Evolutionary conservation across 2,329 filamentous ascomycete genomes (phyloP), one percentile per base, ranked within the genome.

Genomic region (Delphinella strobiligena): DNA sequence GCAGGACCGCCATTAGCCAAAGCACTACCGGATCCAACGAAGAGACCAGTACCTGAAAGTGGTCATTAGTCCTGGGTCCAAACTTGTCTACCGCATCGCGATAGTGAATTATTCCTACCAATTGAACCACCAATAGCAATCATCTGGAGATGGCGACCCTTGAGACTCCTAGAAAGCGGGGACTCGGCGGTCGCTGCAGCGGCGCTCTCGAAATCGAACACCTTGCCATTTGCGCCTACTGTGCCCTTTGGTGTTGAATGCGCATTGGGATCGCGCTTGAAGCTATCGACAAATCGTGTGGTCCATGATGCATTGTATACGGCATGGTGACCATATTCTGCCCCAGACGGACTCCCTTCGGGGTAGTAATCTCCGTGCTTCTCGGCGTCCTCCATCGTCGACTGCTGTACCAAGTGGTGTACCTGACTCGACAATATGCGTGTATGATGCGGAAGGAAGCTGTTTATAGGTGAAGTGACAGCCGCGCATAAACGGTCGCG

Each of bases 111-210:
- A 10, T 2, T 14, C 17, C 5, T 56, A 54, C 63, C 63, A 52
- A 94, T 94, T 9, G 83, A 89, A 32, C 88, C 88, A 51, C 87
- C 87, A 49, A 95, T 93, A 11, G 89, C 89, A 68, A 95, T 95
- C 89, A 95, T 95, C 66, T 95, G 88, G 56, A 95, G 58, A 66
- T 96, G 89, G 35, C 87, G 72, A 15, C 79, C 78, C 62, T 93
- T 91, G 49, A 93, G 63, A 58, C 78, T 39, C 34, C 87, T 72
- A 37, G 82, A 76, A 37, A 96, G 69, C 5, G 81, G 77, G 34
- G 83, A 80, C 47, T 79, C 72, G 3, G 84, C 82, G 2, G 85
- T 88, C 32, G 69, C 69, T 12, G 63, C 59, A 1, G 70, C 72
- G 1, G 74, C 75, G 39, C 58, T 58, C 54, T 87, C 80, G 48